Evolutionary conservation across 352 stramenopile genomes (phyloP), one percentile per base, ranked within the genome.

Genomic region (Globisporangium okanoganense): DNA sequence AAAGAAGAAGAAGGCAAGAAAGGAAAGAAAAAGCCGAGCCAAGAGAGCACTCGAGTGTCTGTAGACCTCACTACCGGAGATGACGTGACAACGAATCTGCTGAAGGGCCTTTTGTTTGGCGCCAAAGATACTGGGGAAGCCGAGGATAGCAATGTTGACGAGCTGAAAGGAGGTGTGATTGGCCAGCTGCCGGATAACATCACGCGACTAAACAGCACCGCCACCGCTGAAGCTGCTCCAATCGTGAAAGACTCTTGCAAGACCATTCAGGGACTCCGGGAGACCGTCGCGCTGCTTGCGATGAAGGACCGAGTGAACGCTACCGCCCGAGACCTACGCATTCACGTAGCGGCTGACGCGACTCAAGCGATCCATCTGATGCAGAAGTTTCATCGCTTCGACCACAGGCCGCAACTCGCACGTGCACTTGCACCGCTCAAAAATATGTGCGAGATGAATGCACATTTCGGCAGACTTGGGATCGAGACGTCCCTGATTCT

Each of bases 301-400:
- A 58, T 35, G 52, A 35, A 33, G 12, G 52, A 58, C 35, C 52
- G 24, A 24, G 45, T 58, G n/a, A 33, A 58, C 36, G 14, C 35
- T 0, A 65, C 61, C 2, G 20, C 55, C 25, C 52, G 48, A 20
- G 18, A 27, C 9, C 2, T 67, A 25, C 56, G 64, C 29, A 35
- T 40, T 22, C 4, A 33, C n/a, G 44, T 66, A 18, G 9, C 20
- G 0, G 53, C 56, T 10, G 52, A 62, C 54, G 51, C 48, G 10
- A 36, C 22, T 2, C 54, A 62, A 33, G 41, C 49, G 13, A 56
- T 75, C 22, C 64, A 72, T 54, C 62, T 72, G 60, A 70, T 72
- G 68, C 52, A 75, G 57, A 75, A 62, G 33, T 44, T 72, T 2
- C 36, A 72, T 51, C 57, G 68, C 16, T 58, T 69, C 48, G 65